Conservation (phyloP, 148 eudicot species). For the Amaranthus cruentus region DNA sequence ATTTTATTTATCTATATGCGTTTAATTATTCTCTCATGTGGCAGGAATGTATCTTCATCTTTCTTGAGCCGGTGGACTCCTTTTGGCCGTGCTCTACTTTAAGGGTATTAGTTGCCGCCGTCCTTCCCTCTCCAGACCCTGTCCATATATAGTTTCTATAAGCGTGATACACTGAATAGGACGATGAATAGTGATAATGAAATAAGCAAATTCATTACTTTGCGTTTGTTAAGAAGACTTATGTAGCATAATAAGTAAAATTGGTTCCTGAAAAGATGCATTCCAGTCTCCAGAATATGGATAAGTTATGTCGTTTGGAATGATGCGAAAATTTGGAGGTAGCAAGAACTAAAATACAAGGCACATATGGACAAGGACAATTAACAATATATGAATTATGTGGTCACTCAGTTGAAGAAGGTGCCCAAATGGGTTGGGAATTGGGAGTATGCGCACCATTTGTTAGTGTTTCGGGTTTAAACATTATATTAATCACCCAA, state of each 20-base stretch:
- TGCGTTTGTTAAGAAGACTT: neutral
- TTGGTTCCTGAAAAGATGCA: neutral
- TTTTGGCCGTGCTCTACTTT: too few relatives aligned
- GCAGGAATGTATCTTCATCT: too few relatives aligned
- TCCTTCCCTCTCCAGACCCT: too few relatives aligned
- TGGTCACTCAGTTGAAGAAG: neutral
- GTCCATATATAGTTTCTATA: too few relatives aligned
- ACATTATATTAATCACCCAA: neutral
- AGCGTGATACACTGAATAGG: neutral
- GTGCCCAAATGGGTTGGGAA: neutral
- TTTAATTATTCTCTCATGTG: too few relatives aligned
- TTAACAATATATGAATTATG: neutral
- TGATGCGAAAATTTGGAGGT: neutral
- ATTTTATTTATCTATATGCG: too few relatives aligned
- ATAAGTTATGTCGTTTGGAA: neutral
- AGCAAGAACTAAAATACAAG: slow-evolving; percentile 12
- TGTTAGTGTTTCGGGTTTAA: neutral
- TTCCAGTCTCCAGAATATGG: neutral
- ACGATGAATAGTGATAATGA: neutral
- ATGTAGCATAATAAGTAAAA: neutral
- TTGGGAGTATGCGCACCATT: slow-evolving; percentile 1
- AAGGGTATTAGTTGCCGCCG: too few relatives aligned
- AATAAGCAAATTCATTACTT: too few relatives aligned
- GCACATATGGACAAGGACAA: neutral
- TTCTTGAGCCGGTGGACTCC: too few relatives aligned